A percentile compares a stretch with the other conserved stretches of the same genome.
These are phyloP conservation scores for Cladosporium velox DNA, from an alignment of 2,329 filamentous ascomycete species.

Conservation along the genomic window DNA sequence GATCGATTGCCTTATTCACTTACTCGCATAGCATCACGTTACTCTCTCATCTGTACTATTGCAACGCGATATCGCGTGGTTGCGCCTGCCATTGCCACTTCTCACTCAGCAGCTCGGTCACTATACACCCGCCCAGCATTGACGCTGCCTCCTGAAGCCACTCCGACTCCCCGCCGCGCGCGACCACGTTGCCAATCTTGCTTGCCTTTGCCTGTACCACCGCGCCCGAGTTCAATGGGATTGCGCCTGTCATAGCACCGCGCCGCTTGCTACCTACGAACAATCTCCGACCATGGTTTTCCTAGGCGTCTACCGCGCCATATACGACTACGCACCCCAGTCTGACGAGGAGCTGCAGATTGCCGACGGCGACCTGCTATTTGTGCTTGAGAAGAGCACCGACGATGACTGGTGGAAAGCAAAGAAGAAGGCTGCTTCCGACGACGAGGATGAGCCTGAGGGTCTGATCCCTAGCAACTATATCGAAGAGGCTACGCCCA, in stretches of 20 bases:
- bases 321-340: constrained; percentile 92
- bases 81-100: neutral
- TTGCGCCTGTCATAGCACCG: neutral
- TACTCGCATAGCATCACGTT: neutral
- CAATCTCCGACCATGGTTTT: constrained; percentile 72
- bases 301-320: constrained; percentile 82
- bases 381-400: constrained; percentile 77
- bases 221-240: constrained; percentile 7
- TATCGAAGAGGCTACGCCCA: constrained; percentile 75
- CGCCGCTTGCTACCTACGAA: neutral
- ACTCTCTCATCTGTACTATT: neutral
- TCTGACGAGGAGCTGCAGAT: constrained; percentile 83
- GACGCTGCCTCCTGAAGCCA: constrained; percentile 19
- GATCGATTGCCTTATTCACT: neutral
- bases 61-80: neutral
- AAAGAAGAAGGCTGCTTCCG: constrained; percentile 77
- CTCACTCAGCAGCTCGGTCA: neutral
- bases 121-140: constrained; percentile 8
- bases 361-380: constrained; percentile 82
- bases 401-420: constrained; percentile 93
- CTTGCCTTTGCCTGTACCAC: neutral
- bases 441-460: constrained; percentile 88
- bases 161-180: constrained; percentile 11
- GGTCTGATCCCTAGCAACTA: constrained; percentile 94
- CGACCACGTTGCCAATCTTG: constrained; percentile 17